Evolutionary conservation across 305 asterid genomes (phyloP), one percentile per base, ranked within the genome.

Genomic region (Salvia sclarea): DNA sequence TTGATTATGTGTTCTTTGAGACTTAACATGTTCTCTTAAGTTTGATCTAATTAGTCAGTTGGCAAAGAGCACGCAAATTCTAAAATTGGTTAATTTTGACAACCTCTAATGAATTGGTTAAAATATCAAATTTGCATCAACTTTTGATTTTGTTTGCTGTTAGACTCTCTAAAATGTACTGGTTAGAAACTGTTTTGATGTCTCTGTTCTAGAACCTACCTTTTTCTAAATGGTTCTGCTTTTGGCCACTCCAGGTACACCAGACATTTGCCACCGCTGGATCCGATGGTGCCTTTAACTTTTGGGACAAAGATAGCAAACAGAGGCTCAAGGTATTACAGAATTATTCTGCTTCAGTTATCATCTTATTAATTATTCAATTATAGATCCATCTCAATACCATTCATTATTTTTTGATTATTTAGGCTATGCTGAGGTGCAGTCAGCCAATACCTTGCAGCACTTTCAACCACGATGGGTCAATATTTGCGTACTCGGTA

Each of bases 281-380:
- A 68, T 90, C 98, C 66, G 96, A 90, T 68, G 98, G 98, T 66
- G 87, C 95, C 66, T 92, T 88, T 70, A 86, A 88, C 76, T 90
- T 90, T 68, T 92, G 97, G 98, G 98, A 90, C 84, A 92, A 90
- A 76, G 98, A 90, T 75, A 93, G 97, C 84, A 90, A 90, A 78
- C 96, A 90, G 82, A 83, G 97, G 82, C 97, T 93, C 14, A 93
- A 93, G 92, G 98, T 93, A 68, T 45, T 28, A 12, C 43, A 18
- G 4, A 47, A 50, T 40, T 68, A 50, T 40, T 68, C 54, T 77
- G 52, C 59, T 75, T 58, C 53, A 22, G 24, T 64, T 45, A 21
- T 48, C 64, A 63, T 13, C 72, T 48, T 35, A 28, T 55, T 22
- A 48, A 18, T 50, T 54, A 64, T 69, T 61, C 53, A 35, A 22